A percentile compares a stretch with the other conserved stretches of the same genome.
These are phyloP conservation scores for Yamadazyma sp. DNA, from an alignment of 1,139 yeast genomes.

Conservation along the genomic window DNA sequence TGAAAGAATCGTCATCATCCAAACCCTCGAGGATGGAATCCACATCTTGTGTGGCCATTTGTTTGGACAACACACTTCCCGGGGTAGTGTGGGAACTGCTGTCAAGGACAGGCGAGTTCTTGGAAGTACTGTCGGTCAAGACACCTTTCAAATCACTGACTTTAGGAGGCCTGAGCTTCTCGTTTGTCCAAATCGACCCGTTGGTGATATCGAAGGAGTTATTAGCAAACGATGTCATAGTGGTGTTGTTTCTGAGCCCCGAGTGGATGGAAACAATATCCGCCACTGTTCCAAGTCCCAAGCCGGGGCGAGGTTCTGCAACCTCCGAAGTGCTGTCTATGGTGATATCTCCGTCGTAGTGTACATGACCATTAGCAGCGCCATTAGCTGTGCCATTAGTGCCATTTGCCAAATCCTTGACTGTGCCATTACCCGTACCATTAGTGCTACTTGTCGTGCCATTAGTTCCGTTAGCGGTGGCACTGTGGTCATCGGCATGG, in stretches of 20 bases:
- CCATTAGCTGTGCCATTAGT: constrained; percentile 4
- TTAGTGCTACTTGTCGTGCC: background rate
- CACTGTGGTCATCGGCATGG: constrained; percentile 1
- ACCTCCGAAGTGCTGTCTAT: constrained; percentile 6
- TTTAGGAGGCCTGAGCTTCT: constrained; percentile 31
- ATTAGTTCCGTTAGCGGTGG: background rate
- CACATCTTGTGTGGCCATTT: constrained; percentile 34
- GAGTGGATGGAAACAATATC: constrained; percentile 47
- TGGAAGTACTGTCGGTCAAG: constrained; percentile 13
- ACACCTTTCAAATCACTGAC: constrained; percentile 49
- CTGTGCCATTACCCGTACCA: background rate
- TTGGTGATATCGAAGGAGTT: constrained; percentile 17
- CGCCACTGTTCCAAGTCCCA: constrained; percentile 44
- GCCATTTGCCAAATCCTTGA: too few relatives aligned
- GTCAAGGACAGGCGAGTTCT: constrained; percentile 11
- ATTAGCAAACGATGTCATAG: constrained; percentile 7
- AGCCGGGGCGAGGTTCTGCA: constrained; percentile 12
- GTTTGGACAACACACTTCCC: constrained; percentile 34
- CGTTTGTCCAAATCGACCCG: constrained; percentile 25
- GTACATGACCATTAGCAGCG: constrained; percentile 4
- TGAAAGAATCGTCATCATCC: constrained; percentile 30
- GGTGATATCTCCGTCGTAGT: constrained; percentile 5
- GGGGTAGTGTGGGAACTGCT: constrained; percentile 18
- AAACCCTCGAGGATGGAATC: constrained; percentile 38
- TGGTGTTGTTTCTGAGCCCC: constrained; percentile 23